A percentile compares a stretch with the other conserved stretches of the same genome.
Evolutionary conservation across 176 grass and related monocot species (phyloP).

Genomic region (Musa troglodytarum): DNA sequence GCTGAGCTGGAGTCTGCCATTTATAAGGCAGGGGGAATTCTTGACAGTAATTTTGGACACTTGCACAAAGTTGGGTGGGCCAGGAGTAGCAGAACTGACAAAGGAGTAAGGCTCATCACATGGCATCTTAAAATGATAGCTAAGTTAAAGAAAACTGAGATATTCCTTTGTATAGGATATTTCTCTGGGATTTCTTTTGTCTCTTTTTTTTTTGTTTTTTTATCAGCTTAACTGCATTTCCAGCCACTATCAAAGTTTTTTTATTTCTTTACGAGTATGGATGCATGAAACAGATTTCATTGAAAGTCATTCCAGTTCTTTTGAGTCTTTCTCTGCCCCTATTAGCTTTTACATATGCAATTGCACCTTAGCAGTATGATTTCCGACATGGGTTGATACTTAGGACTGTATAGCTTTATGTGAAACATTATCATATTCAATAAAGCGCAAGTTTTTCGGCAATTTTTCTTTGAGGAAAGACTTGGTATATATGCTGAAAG

Average conservation of each 20-base stretch:
- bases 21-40: conserved; percentile 86
- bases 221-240: neutral
- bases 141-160: neutral
- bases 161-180: neutral
- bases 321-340: too few relatives aligned
- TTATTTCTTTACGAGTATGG: neutral
- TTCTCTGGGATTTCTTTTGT: neutral
- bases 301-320: too few relatives aligned
- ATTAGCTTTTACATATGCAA: too few relatives aligned
- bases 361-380: too few relatives aligned
- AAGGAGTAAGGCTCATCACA: conserved; percentile 49
- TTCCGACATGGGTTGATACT: too few relatives aligned
- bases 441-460: too few relatives aligned
- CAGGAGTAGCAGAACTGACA: conserved; percentile 94
- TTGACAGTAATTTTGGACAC: conserved; percentile 73
- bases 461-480: too few relatives aligned
- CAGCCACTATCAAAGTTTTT: neutral
- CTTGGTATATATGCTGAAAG: too few relatives aligned
- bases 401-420: too few relatives aligned
- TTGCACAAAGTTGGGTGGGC: conserved; percentile 71
- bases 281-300: too few relatives aligned
- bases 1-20: conserved; percentile 76
- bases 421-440: too few relatives aligned
- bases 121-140: conserved; percentile 10
- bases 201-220: neutral